Evolutionary conservation across 78 protist genomes (phyloP).

Genomic region (Ministeria vibrans): DNA sequence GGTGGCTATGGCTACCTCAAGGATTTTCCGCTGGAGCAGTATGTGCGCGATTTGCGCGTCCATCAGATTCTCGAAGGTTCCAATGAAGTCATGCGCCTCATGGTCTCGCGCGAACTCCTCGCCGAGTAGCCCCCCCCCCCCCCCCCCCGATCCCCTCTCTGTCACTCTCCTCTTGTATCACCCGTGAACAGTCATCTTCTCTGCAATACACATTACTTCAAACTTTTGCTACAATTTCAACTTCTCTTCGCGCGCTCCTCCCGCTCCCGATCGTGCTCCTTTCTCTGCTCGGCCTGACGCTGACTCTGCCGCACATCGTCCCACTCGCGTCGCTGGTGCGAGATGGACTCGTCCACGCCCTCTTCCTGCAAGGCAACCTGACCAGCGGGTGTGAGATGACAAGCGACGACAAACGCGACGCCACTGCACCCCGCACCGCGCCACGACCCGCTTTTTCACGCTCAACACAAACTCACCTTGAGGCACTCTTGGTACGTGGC

Average conservation of each 20-base stretch:
- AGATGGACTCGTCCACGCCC: too few relatives aligned
- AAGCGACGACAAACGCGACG: too few relatives aligned
- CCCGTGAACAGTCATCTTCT: not conserved
- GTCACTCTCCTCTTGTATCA: not conserved
- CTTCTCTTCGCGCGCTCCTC: not conserved
- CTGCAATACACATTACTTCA: not conserved
- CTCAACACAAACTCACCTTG: not conserved
- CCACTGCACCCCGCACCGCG: too few relatives aligned
- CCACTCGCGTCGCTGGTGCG: too few relatives aligned
- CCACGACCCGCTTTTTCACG: too few relatives aligned
- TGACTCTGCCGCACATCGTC: not conserved
- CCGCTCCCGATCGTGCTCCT: not conserved
- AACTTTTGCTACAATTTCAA: not conserved
- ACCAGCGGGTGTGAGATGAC: too few relatives aligned
- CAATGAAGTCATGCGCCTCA: slow-evolving; percentile 69
- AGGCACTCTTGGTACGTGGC: not conserved
- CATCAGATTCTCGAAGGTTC: slow-evolving; percentile 90
- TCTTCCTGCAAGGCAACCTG: too few relatives aligned
- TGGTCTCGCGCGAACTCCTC: slow-evolving; percentile 42
- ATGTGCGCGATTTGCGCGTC: slow-evolving; percentile 86
- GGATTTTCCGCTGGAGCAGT: slow-evolving; percentile 75
- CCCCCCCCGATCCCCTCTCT: not conserved
- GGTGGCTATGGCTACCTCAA: slow-evolving; percentile 92
- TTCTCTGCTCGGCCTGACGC: not conserved
- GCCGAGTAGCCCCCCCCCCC: not conserved